Percentiles rank a stretch among this genome's conserved stretches.
Conservation (phyloP, 2,329 filamentous ascomycete genomes). For the Calonectria crousiana region DNA sequence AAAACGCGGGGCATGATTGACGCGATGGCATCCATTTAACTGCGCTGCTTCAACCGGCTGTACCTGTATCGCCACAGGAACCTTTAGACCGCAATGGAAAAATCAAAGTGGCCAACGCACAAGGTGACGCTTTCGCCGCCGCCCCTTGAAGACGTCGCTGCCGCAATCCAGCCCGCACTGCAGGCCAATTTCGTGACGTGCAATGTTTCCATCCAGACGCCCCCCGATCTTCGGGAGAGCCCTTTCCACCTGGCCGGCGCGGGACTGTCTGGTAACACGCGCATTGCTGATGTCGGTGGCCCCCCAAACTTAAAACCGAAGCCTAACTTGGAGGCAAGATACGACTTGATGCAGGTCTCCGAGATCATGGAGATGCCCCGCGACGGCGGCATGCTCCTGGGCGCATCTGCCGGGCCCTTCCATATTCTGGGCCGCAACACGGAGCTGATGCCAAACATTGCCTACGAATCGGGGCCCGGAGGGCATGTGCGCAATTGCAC, state of each 20-base stretch:
- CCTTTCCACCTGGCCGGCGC: conserved; percentile 54
- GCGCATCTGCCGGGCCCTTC: conserved; percentile 58
- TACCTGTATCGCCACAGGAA: not conserved
- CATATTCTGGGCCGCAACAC: conserved; percentile 56
- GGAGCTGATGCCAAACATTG: conserved; percentile 55
- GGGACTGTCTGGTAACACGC: conserved; percentile 54
- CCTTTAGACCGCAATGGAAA: not conserved
- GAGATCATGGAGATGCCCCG: conserved; percentile 51
- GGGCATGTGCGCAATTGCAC: conserved; percentile 43
- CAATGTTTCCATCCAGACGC: conserved; percentile 41
- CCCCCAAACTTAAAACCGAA: conserved; percentile 54
- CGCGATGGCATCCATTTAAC: not conserved
- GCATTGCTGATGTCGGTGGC: conserved; percentile 59
- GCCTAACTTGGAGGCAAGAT: conserved; percentile 50
- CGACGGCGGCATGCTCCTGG: conserved; percentile 50
- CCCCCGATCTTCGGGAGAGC: conserved; percentile 51
- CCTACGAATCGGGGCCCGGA: conserved; percentile 42
- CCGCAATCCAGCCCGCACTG: conserved; percentile 33
- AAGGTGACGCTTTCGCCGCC: conserved; percentile 40
- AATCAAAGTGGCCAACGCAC: not conserved
- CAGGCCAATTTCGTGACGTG: conserved; percentile 38
- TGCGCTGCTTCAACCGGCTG: not conserved
- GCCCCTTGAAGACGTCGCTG: conserved; percentile 41
- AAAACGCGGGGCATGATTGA: not conserved
- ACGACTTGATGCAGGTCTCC: conserved; percentile 47